Percentiles rank a stretch among this genome's conserved stretches.
Evolutionary conservation across 345 rosid species (phyloP).

Genomic region (Eucalyptus regnans): DNA sequence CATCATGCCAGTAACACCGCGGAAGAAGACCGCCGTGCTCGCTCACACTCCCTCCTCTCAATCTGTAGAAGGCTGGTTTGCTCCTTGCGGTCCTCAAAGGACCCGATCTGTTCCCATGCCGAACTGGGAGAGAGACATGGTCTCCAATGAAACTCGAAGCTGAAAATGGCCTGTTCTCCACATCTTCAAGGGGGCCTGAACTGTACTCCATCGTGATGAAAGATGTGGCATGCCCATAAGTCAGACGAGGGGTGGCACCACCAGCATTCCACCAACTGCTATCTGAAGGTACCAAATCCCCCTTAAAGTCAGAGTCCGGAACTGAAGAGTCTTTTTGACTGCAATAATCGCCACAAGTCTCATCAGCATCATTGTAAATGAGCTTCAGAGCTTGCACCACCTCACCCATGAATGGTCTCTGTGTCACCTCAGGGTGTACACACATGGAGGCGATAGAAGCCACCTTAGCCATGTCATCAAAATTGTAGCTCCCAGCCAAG

Average conservation of each 20-base stretch:
- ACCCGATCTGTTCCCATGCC: constrained; percentile 86
- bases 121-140: constrained; percentile 29
- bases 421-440: constrained; percentile 89
- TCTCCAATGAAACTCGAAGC: constrained; percentile 40
- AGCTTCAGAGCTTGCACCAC: constrained; percentile 98
- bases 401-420: constrained; percentile 99
- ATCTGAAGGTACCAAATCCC: constrained; percentile 65
- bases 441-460: constrained; percentile 99
- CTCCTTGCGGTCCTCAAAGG: constrained; percentile 72
- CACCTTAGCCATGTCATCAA: constrained; percentile 94
- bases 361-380: constrained; percentile 81
- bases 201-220: constrained; percentile 95
- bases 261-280: constrained; percentile 94
- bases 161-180: constrained; percentile 65
- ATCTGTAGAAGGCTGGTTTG: constrained; percentile 51
- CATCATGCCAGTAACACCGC: constrained; percentile 16
- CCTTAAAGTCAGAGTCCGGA: constrained; percentile 68
- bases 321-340: constrained; percentile 88
- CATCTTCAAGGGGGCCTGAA: constrained; percentile 69
- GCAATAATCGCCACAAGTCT: constrained; percentile 62
- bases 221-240: constrained; percentile 68
- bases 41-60: constrained; percentile 92
- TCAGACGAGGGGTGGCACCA: constrained; percentile 54
- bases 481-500: constrained; percentile 62
- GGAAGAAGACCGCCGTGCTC: constrained; percentile 76